Evolutionary conservation across 805 yeast genomes (phyloP).

Genomic region (Candida andamanensis): DNA sequence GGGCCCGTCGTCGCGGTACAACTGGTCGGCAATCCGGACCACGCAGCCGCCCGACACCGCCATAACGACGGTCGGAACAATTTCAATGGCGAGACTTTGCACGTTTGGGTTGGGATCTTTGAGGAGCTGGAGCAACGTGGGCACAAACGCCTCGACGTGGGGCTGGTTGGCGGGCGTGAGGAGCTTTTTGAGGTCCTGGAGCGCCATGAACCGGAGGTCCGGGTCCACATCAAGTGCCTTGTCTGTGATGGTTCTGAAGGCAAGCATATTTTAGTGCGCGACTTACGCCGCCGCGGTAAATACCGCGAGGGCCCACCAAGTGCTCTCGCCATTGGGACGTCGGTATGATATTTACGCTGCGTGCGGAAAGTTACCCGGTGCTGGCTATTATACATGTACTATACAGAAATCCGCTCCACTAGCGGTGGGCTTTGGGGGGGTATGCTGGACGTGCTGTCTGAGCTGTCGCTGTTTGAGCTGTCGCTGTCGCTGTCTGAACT

Average conservation of each 20-base stretch:
- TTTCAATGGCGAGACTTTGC: slow-evolving; percentile 65
- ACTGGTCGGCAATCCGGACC: too few species aligned
- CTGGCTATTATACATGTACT: too few species aligned
- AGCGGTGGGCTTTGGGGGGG: slow-evolving; percentile 5
- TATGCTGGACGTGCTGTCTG: slow-evolving; percentile 4
- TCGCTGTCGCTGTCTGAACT: slow-evolving; percentile 2
- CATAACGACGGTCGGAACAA: slow-evolving; percentile 31
- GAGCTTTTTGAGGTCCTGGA: slow-evolving; percentile 60
- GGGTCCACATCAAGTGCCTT: slow-evolving; percentile 66
- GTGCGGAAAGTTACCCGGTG: too few species aligned
- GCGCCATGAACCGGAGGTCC: slow-evolving; percentile 80
- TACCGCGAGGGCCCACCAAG: too few species aligned
- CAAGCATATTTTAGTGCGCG: too few species aligned
- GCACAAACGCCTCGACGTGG: slow-evolving; percentile 31
- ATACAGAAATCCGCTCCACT: slow-evolving; percentile 5
- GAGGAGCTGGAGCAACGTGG: slow-evolving; percentile 40
- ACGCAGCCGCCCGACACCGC: too few species aligned
- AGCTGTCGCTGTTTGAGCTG: background rate
- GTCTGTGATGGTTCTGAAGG: slow-evolving; percentile 24
- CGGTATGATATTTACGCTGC: too few species aligned
- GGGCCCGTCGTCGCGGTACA: too few species aligned
- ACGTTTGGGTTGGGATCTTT: slow-evolving; percentile 67
- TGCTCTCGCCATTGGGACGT: too few species aligned
- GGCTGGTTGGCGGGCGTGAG: slow-evolving; percentile 22
- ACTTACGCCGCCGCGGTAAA: background rate